Conservation (phyloP, 768 basidiomycete genomes). For the Glaciozyma antarctica region DNA sequence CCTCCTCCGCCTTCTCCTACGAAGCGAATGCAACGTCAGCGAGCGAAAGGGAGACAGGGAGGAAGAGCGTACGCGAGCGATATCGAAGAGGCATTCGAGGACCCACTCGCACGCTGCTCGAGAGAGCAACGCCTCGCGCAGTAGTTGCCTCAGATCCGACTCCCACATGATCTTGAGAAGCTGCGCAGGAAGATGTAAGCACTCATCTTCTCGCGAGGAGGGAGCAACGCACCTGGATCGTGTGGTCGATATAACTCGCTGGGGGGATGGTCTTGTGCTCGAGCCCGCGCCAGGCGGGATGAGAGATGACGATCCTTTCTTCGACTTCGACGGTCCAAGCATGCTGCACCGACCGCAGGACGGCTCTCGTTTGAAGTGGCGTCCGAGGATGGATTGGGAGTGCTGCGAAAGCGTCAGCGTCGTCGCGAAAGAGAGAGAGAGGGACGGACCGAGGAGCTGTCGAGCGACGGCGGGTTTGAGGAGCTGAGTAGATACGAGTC, state of each 20-base stretch:
- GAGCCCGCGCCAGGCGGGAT: slow-evolving; percentile 33
- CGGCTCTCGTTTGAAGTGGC: slow-evolving; percentile 26
- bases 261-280: slow-evolving; percentile 25
- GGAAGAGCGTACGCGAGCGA: slow-evolving; percentile 19
- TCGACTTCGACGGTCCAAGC: slow-evolving; percentile 30
- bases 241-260: slow-evolving; percentile 29
- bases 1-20: slow-evolving; percentile 29
- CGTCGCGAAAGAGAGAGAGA: not conserved
- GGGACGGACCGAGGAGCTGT: slow-evolving; percentile 28
- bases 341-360: slow-evolving; percentile 20
- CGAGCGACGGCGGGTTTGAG: slow-evolving; percentile 34
- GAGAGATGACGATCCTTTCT: slow-evolving; percentile 13
- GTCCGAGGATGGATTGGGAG: slow-evolving; percentile 34
- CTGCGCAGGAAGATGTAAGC: not conserved
- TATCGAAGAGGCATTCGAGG: slow-evolving; percentile 27
- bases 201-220: too few relatives aligned
- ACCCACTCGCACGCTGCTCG: slow-evolving; percentile 29
- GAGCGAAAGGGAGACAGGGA: too few relatives aligned
- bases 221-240: slow-evolving; percentile 4
- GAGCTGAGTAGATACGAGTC: slow-evolving; percentile 34
- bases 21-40: not conserved
- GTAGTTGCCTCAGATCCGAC: slow-evolving; percentile 16
- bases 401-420: slow-evolving; percentile 3
- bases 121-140: slow-evolving; percentile 20
- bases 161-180: slow-evolving; percentile 32